Conservation (phyloP, 306 rosid genomes). For the Prunus armeniaca region DNA sequence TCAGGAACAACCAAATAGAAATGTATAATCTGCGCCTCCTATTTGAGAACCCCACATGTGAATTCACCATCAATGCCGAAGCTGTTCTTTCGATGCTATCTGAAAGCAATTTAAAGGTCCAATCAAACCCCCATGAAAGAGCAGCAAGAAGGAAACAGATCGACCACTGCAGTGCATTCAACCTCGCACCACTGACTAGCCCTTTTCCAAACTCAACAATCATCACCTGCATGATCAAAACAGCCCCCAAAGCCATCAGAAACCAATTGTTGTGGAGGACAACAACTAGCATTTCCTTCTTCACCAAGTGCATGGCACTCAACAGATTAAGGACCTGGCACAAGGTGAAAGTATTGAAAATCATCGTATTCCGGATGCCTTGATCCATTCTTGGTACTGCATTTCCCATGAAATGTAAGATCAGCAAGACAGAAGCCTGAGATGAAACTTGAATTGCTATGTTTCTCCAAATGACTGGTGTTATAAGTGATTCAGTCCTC, state of each 20-base stretch:
- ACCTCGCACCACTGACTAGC: slow-evolving; percentile 20
- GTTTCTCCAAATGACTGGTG: slow-evolving; percentile 28
- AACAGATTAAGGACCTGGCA: slow-evolving; percentile 54
- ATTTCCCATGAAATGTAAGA: slow-evolving; percentile 34
- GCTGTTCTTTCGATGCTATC: background rate
- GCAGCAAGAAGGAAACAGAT: slow-evolving; percentile 43
- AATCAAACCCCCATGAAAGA: slow-evolving; percentile 32
- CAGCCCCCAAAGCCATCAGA: slow-evolving; percentile 29
- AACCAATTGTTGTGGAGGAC: slow-evolving; percentile 34
- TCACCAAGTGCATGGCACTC: slow-evolving; percentile 35
- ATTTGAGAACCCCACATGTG: background rate
- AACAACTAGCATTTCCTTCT: slow-evolving; percentile 20
- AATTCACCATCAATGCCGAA: background rate
- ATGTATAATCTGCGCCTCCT: slow-evolving; percentile 1
- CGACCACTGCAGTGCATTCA: slow-evolving; percentile 49
- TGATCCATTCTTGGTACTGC: slow-evolving; percentile 9
- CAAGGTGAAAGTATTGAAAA: slow-evolving; percentile 49
- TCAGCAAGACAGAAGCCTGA: slow-evolving; percentile 38
- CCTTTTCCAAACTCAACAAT: slow-evolving; percentile 36
- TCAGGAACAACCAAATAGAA: slow-evolving; percentile 12
- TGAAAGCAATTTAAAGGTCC: slow-evolving; percentile 15
- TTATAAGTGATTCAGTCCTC: slow-evolving; percentile 29
- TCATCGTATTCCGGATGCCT: slow-evolving; percentile 38
- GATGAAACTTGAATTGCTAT: slow-evolving; percentile 46
- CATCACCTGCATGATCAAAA: slow-evolving; percentile 41